Evolutionary conservation across 176 grass and related monocot genomes (phyloP).

Genomic region (Olyra latifolia): DNA sequence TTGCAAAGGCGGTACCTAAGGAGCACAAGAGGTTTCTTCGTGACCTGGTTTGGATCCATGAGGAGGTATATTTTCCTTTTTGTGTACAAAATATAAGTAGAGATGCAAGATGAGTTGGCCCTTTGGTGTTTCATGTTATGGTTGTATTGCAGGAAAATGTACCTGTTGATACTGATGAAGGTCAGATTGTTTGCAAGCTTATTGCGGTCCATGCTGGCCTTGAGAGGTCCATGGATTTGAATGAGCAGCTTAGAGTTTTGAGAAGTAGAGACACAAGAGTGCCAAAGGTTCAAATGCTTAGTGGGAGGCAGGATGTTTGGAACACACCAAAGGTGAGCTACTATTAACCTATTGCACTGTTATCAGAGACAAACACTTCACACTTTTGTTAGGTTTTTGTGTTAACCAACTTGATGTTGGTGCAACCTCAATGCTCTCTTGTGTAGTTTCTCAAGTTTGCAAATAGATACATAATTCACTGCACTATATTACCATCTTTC

Average conservation of each 20-base stretch:
- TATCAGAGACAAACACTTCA: background rate
- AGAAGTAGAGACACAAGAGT: slow-evolving; percentile 61
- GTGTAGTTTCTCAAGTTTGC: background rate
- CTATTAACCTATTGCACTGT: background rate
- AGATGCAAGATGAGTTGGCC: background rate
- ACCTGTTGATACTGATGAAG: slow-evolving; percentile 56
- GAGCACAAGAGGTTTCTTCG: slow-evolving; percentile 79
- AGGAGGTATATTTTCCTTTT: slow-evolving; percentile 58
- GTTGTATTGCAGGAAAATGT: slow-evolving; percentile 60
- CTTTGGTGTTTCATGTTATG: slow-evolving; percentile 16
- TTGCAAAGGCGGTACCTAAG: slow-evolving; percentile 65
- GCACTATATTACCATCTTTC: background rate
- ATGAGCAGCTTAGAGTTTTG: slow-evolving; percentile 71
- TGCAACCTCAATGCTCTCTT: background rate
- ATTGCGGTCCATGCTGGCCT: slow-evolving; percentile 93
- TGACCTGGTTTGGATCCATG: slow-evolving; percentile 86
- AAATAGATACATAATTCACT: background rate
- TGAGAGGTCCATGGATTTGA: slow-evolving; percentile 52
- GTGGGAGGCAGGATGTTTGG: slow-evolving; percentile 77
- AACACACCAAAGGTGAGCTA: slow-evolving; percentile 65
- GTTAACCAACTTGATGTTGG: background rate
- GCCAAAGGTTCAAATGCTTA: slow-evolving; percentile 63
- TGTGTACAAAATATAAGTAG: background rate
- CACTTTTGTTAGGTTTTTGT: background rate
- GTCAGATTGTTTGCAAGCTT: slow-evolving; percentile 63